Base-by-base conservation (phyloP, 2,329 filamentous ascomycete genomes). In the Ophiocordyceps australis region DNA sequence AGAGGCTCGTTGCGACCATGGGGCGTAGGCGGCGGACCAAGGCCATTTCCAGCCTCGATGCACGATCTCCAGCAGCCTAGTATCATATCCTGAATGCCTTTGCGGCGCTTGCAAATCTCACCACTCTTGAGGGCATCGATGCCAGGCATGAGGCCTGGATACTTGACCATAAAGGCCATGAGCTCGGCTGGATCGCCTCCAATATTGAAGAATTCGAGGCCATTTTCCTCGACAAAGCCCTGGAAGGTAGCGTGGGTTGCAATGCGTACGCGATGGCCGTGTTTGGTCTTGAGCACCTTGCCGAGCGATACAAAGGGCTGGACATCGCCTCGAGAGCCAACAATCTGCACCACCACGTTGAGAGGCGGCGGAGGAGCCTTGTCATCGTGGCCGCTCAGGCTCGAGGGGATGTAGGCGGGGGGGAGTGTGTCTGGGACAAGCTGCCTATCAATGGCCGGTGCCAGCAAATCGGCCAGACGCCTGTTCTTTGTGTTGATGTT, bases 111-210 rank as follows among this genome's bases (percentile, higher is more conserved):
- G 22, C 66, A 73, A 25, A 92, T 68, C 42, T 89, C 81, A 7
- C 81, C 81, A 34, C 65, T 77, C 31, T 71, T 73, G 25, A 91
- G 50, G 1, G 77, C 73, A 25, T 85, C 74, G 30, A 86, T 68
- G 1, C 76, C 76, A 2, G 82, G 82, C 74, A 91, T 81, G 17
- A 92, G 55, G 0, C 81, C 79, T 0, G 82, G 80, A 37, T 89
- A 78, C 48, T 85, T 85, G 23, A 89, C 81, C 81, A 91, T 91
- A 40, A 86, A 91, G 4, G 81, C 79, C 77, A 82, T 83, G 22
- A 82, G 55, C 39, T 78, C 66, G 2, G 71, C 64, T 2, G 77
- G 77, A 42, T 83, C 74, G 3, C 76, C 77, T n/a, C 76, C 75
- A 26, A 82, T 77, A 32, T 54, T 65, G 46, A 77, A 82, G 46